Percentiles rank a stretch among this genome's conserved stretches.
phyloP scores from a whole-genome alignment of 495 filamentous ascomycete species.

The Terfezia claveryi region DNA sequence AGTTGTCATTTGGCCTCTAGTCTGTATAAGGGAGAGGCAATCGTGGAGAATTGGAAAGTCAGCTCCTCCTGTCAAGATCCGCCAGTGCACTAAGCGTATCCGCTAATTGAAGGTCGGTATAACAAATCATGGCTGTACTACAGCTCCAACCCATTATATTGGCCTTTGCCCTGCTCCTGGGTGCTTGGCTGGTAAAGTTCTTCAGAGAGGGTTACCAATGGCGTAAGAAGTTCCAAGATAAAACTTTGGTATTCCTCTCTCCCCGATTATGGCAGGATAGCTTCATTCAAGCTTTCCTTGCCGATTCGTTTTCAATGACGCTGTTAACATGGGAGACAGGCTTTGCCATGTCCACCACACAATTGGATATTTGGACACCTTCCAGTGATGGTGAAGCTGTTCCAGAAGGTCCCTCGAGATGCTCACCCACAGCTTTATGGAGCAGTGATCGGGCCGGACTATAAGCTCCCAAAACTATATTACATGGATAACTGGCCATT shows the following conservation, averaged over 20 bases:
- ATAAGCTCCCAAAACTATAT: slow-evolving; percentile 13
- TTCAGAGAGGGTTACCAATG: neutral
- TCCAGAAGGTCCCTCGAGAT: slow-evolving; percentile 11
- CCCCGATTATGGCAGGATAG: no score
- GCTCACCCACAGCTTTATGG: slow-evolving; percentile 1
- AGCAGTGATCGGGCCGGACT: slow-evolving; percentile 9
- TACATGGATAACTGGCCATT: slow-evolving; percentile 30
- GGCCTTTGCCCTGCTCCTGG: neutral
- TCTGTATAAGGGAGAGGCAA: no score
- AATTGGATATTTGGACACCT: slow-evolving; percentile 24
- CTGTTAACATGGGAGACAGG: neutral
- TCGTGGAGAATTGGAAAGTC: no score
- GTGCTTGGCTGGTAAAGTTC: neutral
- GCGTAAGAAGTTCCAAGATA: neutral
- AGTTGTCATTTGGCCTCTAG: no score
- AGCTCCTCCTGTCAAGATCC: no score
- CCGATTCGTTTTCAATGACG: neutral
- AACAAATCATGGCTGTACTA: no score
- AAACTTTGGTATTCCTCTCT: no score
- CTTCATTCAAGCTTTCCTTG: neutral
- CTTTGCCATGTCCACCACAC: slow-evolving; percentile 22
- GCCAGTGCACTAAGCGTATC: no score
- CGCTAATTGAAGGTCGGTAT: no score
- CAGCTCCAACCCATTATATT: no score
- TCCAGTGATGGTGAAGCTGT: slow-evolving; percentile 11